Base-by-base conservation (phyloP, 2,329 filamentous ascomycete genomes). In the Colletotrichum sp. region DNA sequence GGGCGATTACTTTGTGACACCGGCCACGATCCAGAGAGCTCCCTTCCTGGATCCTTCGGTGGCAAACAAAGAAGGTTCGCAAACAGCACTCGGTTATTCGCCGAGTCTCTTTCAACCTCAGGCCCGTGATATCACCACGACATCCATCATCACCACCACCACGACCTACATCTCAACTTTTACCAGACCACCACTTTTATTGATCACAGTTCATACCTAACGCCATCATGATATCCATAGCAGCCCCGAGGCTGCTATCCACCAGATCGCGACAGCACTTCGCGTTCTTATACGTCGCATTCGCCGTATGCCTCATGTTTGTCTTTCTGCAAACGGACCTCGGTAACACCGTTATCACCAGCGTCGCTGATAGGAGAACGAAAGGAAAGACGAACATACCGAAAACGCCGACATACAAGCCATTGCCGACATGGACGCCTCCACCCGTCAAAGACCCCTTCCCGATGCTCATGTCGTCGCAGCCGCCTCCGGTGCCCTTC, bases 391-490 rank as follows among this genome's bases (percentile, higher is more conserved):
- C 60, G 12, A 15, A 48, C 7, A 8, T 15, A 3, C 48, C 55
- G n/a, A 68, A 48, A 48, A 72, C 6, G 32, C 71, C 75, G 6
- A 75, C 59, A 18, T 76, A 75, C 39, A 76, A 76, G 39, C 72
- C 71, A 6, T 26, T 44, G 9, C 72, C 75, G 16, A 57, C 59
- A 39, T 74, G 80, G 77, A 80, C 75, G 6, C 84, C 84, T 8
- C 84, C 85, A n/a, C 85, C 84, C 3, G 77, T 88, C 72, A 76
- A 80, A 44, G 86, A 88, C 34, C 87, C 87, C 18, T 88, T 88
- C 74, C 86, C 86, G 5, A 80, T 83, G 2, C 81, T 88, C 8
- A 79, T 81, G 22, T 82, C 81, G 13, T 82, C 84, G 16, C 79
- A 76, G 64, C 81, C 84, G 6, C 87, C 87, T 5, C 84, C 85